Evolutionary conservation across 805 yeast genomes (phyloP), one percentile per base, ranked within the genome.

Genomic region (Yarrowia deformans): DNA sequence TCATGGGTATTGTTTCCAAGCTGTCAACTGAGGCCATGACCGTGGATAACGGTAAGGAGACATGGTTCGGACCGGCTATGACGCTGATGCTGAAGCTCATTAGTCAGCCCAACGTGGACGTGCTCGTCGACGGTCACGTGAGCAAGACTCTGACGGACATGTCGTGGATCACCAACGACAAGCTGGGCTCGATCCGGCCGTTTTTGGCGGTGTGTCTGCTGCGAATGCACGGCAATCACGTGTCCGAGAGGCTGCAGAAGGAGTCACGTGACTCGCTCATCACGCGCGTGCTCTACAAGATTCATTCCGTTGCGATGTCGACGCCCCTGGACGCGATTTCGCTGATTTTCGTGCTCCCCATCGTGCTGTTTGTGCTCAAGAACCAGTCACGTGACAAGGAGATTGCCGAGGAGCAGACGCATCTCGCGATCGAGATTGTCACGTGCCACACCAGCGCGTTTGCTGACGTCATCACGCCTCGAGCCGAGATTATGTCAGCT

Each of bases 401-500:
- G 69, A 97, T 91, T n/a, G 93, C 90, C 75, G 97, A 93, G 77
- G 98, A 93, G 76, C 94, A 91, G 73, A 80, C 93, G 63, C 78
- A 90, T 63, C 80, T 94, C 69, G 90, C 94, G 0, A 78, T 93
- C 73, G 96, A 91, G 74, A 87, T 93, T 49, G 81, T 94, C 13
- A 72, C 78, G 0, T 69, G 82, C 87, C 49, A 84, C 84, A 75
- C 81, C 9, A 77, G 72, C n/a, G 77, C 73, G 19, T 72, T 95
- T 75, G 87, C 84, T 72, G 88, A 89, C 74, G 82, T 83, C 0
- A 77, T 85, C 0, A 86, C 91, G 69, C 96, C 97, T 19, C 85
- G 98, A 75, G 79, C 82, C 5, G 83, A 85, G 6, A 85, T 92
- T 45, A 79, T 94, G 70, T 79, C 79, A 10, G 87, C 88, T 6